A percentile compares a stretch with the other conserved stretches of the same genome.
Evolutionary conservation across 1,139 yeast genomes (phyloP).

Genomic region (Diutina neorugosa): DNA sequence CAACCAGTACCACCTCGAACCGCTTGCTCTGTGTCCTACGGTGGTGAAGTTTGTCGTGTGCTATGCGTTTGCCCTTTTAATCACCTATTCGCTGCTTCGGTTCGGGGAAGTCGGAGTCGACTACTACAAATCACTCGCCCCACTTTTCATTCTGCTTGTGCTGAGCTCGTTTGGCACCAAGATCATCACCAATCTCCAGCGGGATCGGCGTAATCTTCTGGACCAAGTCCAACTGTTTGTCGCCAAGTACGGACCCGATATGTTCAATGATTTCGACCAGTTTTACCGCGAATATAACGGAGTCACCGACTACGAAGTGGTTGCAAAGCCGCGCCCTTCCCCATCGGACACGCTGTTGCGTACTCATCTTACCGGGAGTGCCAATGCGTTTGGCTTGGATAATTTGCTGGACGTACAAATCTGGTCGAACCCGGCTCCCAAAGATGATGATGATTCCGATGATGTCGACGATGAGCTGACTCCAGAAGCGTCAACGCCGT

Average conservation of each 20-base stretch:
- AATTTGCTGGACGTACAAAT: background rate
- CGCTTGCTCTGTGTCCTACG: slow-evolving; percentile 5
- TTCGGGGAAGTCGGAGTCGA: slow-evolving; percentile 32
- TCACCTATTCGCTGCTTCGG: slow-evolving; percentile 31
- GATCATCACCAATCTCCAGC: slow-evolving; percentile 40
- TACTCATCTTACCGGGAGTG: background rate
- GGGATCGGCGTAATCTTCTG: slow-evolving; percentile 41
- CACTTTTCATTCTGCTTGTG: slow-evolving; percentile 23
- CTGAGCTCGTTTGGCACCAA: slow-evolving; percentile 28
- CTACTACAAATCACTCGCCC: slow-evolving; percentile 27
- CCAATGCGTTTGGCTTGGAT: background rate
- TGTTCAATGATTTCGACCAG: slow-evolving; percentile 50
- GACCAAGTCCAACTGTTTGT: slow-evolving; percentile 54
- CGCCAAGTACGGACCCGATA: slow-evolving; percentile 61
- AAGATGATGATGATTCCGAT: slow-evolving; percentile 3
- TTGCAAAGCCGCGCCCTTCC: background rate
- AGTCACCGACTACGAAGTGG: background rate
- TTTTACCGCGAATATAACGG: slow-evolving; percentile 20
- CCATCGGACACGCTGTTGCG: background rate
- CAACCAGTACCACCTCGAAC: slow-evolving; percentile 7
- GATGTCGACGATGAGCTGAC: slow-evolving; percentile 5
- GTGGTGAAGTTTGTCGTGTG: slow-evolving; percentile 18
- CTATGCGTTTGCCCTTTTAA: slow-evolving; percentile 28
- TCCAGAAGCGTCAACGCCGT: background rate
- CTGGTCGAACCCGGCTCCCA: slow-evolving; percentile 4